A percentile compares a stretch with the other conserved stretches of the same genome.
These are phyloP conservation scores for Apiotrichum gracile DNA, from an alignment of 1,284 basidiomycete species.

Conservation along the genomic window DNA sequence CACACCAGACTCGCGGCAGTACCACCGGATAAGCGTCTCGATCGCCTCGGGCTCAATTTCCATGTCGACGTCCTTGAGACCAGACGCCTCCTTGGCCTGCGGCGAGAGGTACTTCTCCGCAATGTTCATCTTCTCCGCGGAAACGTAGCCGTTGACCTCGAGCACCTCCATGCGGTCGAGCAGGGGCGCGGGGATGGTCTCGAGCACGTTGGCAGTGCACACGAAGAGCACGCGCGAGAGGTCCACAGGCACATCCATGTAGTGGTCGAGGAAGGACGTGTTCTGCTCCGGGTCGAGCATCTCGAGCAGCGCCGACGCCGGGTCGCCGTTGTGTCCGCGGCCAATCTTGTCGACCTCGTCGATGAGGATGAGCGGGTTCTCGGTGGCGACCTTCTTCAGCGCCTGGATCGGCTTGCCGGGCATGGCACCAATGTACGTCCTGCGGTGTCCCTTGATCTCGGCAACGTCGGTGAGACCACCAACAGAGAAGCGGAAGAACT, in stretches of 20 bases:
- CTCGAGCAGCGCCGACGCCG: slow-evolving; percentile 86
- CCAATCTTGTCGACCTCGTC: slow-evolving; percentile 99
- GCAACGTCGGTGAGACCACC: slow-evolving; percentile 96
- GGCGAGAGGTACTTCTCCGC: slow-evolving; percentile 88
- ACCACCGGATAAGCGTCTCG: slow-evolving; percentile 89
- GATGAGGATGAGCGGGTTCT: slow-evolving; percentile 93
- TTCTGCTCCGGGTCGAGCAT: slow-evolving; percentile 99
- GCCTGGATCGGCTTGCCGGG: slow-evolving; percentile 98
- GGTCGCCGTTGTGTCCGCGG: slow-evolving; percentile 87
- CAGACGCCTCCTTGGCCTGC: slow-evolving; percentile 86
- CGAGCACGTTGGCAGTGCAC: slow-evolving; percentile 91
- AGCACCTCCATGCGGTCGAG: slow-evolving; percentile 97
- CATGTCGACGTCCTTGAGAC: slow-evolving; percentile 78
- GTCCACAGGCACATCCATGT: slow-evolving; percentile 97
- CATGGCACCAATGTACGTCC: slow-evolving; percentile 93
- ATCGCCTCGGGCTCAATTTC: slow-evolving; percentile 70
- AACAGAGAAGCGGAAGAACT: slow-evolving; percentile 68
- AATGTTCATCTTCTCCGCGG: slow-evolving; percentile 92
- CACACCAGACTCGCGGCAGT: slow-evolving; percentile 94
- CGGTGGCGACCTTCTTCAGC: slow-evolving; percentile 90
- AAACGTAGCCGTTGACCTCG: slow-evolving; percentile 93
- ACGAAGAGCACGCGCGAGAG: slow-evolving; percentile 95
- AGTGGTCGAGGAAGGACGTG: slow-evolving; percentile 90
- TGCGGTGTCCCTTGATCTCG: slow-evolving; percentile 96
- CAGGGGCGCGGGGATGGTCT: slow-evolving; percentile 93